Percentiles rank a stretch among this genome's conserved stretches.
These are phyloP conservation scores for Mucor irregularis DNA, from an alignment of 371 early-diverging fungal species.

Conservation along the genomic window DNA sequence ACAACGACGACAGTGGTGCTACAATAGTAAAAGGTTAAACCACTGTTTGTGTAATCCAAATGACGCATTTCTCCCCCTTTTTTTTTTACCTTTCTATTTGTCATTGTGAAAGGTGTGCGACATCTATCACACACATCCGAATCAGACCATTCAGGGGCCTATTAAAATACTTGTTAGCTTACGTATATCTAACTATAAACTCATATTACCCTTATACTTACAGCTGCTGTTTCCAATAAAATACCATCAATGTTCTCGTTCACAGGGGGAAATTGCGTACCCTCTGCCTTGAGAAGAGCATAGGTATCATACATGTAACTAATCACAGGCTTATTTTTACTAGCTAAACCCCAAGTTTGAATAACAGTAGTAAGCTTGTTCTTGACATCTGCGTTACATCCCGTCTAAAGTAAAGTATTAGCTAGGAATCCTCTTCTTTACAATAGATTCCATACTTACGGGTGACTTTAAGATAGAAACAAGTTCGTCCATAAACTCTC, in stretches of 20 bases:
- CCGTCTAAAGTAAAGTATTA: slow-evolving; percentile 16
- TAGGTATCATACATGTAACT: slow-evolving; percentile 79
- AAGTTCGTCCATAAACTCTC: slow-evolving; percentile 90
- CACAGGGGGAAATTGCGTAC: slow-evolving; percentile 73
- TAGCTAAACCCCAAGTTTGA: slow-evolving; percentile 89
- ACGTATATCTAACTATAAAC: neutral
- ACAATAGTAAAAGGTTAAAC: too few species aligned
- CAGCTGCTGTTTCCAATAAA: slow-evolving; percentile 68
- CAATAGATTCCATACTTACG: slow-evolving; percentile 52
- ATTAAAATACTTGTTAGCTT: neutral
- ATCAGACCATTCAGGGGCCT: slow-evolving; percentile 97
- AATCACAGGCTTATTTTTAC: slow-evolving; percentile 75
- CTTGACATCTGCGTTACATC: slow-evolving; percentile 72
- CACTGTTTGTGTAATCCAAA: too few species aligned
- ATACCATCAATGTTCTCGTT: slow-evolving; percentile 71
- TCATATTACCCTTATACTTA: too few species aligned
- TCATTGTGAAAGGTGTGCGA: slow-evolving; percentile 87
- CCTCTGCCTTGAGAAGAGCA: slow-evolving; percentile 74
- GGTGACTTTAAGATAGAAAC: slow-evolving; percentile 65
- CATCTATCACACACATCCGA: slow-evolving; percentile 93
- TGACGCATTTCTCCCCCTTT: too few species aligned
- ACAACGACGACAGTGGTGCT: slow-evolving; percentile 97
- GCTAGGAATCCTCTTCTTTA: neutral
- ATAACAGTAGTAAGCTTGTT: slow-evolving; percentile 70
- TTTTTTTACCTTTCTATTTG: slow-evolving; percentile 96